Percentiles rank a stretch among this genome's conserved stretches.
phyloP scores from a whole-genome alignment of 2,329 filamentous ascomycete species.

The Pseudogymnoascus sp. region DNA sequence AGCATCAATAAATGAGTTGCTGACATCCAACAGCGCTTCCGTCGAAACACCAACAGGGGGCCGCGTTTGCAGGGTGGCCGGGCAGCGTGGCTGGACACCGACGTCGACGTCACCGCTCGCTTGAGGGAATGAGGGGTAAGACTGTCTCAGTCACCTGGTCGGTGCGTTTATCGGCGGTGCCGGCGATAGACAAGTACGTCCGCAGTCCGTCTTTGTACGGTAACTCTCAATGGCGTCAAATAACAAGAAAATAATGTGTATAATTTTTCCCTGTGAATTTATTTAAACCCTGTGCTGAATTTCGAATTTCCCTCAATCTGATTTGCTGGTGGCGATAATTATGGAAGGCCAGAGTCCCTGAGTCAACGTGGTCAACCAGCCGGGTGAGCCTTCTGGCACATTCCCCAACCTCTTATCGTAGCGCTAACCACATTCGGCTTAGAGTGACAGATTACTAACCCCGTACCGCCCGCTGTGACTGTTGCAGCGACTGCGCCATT shows the following conservation, averaged over 20 bases:
- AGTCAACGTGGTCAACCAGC: neutral
- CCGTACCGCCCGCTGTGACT: neutral
- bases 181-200: neutral
- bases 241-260: neutral
- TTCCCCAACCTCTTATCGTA: neutral
- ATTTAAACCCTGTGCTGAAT: neutral
- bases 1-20: neutral
- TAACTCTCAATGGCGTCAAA: neutral
- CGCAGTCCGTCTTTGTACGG: neutral
- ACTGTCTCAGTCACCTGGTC: neutral
- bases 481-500: neutral
- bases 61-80: neutral
- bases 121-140: neutral
- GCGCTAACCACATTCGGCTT: neutral
- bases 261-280: neutral
- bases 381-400: slow-evolving; percentile 5
- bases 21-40: neutral
- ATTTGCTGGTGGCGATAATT: neutral
- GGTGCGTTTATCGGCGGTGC: neutral
- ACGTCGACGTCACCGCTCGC: neutral
- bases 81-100: neutral
- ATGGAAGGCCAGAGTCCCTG: neutral
- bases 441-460: slow-evolving; percentile 1
- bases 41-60: neutral
- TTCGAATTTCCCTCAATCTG: neutral